Conservation (phyloP, 2,329 filamentous ascomycete genomes). For the Verticillium tricorpus region DNA sequence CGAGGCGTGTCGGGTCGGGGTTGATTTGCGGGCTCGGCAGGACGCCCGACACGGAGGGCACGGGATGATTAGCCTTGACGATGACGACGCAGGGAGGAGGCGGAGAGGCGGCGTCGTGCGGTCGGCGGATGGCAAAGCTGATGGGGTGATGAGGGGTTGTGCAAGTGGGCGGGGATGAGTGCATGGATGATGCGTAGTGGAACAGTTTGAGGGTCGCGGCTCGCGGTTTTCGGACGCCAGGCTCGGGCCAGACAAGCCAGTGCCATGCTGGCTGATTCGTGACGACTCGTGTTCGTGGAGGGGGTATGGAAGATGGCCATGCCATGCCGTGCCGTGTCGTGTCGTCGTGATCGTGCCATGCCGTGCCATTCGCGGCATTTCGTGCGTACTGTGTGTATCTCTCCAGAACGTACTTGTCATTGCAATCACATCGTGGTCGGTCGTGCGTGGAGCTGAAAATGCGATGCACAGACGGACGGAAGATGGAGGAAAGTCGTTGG, state of each 20-base stretch:
- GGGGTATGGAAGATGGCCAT: background rate
- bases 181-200: background rate
- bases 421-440: background rate
- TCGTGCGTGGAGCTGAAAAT: too few relatives aligned
- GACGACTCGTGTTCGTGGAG: background rate
- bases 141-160: background rate
- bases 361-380: background rate
- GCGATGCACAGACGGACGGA: background rate
- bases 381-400: background rate
- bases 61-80: background rate
- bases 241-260: background rate
- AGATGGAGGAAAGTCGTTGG: background rate
- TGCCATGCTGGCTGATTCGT: background rate
- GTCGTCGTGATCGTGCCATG: background rate
- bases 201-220: background rate
- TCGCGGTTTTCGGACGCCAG: background rate
- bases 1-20: background rate
- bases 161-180: background rate
- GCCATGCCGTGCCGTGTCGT: background rate
- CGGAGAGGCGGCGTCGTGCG: background rate
- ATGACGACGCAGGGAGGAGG: background rate
- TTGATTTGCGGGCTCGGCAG: background rate
- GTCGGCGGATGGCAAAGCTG: background rate
- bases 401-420: background rate
- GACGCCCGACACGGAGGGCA: background rate